These are phyloP conservation scores for Solanum paucissectum DNA, from an alignment of 257 asterid species.

Conservation along the genomic window DNA sequence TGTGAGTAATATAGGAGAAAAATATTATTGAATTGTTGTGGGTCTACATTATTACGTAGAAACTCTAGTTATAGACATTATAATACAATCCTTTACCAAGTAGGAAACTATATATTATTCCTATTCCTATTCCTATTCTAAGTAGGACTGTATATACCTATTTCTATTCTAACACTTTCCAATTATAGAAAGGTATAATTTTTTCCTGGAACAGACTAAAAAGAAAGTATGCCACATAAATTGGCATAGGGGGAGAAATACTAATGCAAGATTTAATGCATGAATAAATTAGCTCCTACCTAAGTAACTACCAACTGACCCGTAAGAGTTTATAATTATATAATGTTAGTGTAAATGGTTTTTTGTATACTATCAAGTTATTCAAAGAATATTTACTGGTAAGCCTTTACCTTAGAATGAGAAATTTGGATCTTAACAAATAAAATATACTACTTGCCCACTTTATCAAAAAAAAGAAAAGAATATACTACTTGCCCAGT, in stretches of 20 bases:
- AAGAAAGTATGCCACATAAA: background rate
- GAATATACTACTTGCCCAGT: background rate
- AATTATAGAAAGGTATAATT: background rate
- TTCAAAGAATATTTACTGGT: background rate
- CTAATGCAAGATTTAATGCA: background rate
- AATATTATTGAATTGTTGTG: too few relatives aligned
- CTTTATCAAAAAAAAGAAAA: background rate
- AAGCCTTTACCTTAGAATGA: background rate
- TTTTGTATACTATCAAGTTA: background rate
- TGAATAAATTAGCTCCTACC: too few relatives aligned
- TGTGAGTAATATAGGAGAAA: too few relatives aligned
- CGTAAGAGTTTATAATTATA: background rate
- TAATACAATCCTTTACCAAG: too few relatives aligned
- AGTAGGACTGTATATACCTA: background rate
- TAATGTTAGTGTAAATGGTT: background rate
- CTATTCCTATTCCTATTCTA: background rate
- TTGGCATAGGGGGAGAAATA: background rate
- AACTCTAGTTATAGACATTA: too few relatives aligned
- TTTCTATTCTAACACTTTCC: background rate
- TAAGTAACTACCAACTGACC: background rate
- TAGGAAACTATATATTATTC: too few relatives aligned
- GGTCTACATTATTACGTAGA: too few relatives aligned
- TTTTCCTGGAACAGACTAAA: background rate
- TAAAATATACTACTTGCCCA: background rate
- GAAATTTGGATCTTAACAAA: background rate